Evolutionary conservation across 208 protist species (phyloP), one percentile per base, ranked within the genome.

Genomic region (Acanthamoeba quina): DNA sequence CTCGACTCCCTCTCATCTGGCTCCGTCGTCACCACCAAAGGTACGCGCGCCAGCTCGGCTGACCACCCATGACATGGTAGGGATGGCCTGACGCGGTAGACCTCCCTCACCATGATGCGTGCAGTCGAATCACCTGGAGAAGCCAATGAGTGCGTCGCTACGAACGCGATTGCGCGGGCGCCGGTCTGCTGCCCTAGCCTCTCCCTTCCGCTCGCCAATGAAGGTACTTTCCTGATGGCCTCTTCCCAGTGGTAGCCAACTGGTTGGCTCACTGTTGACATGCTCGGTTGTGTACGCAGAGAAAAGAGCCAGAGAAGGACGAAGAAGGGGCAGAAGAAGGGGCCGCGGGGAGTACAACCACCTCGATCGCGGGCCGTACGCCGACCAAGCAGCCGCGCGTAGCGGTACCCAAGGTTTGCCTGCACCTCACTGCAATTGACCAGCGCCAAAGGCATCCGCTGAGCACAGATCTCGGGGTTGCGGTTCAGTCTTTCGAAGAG

Each of bases 91-190:
- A 37, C 31, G 66, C 54, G 1, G 34, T n/a, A 1, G 2, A 41
- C 31, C 34, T 31, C 11, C 31, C 5, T 7, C 64, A 72, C 3
- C 64, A 37, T 7, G 15, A 41, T 21, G 10, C 34, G 24, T 44
- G 29, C 72, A 80, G 72, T 44, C 72, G 21, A 80, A 80, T 26
- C 72, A 80, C 37, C 19, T 80, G 72, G 44, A 80, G 31, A 80
- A 80, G 44, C 72, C 72, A 24, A 44, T 52, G 41, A 80, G 72
- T 37, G 31, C 72, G 5, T 80, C 72, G 5, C 72, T 80, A 21
- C 72, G 72, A 6, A 19, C 72, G 9, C 72, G 72, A 9, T 34
- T 80, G 31, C 72, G 72, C 44, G 72, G 72, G 21, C 72, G 72
- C 19, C 72, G 72, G 17, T 80, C 72, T 44, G 37, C 72, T 5